These are phyloP conservation scores for Saccharomycopsis sp. DNA, from an alignment of 805 yeast species.

Conservation along the genomic window DNA sequence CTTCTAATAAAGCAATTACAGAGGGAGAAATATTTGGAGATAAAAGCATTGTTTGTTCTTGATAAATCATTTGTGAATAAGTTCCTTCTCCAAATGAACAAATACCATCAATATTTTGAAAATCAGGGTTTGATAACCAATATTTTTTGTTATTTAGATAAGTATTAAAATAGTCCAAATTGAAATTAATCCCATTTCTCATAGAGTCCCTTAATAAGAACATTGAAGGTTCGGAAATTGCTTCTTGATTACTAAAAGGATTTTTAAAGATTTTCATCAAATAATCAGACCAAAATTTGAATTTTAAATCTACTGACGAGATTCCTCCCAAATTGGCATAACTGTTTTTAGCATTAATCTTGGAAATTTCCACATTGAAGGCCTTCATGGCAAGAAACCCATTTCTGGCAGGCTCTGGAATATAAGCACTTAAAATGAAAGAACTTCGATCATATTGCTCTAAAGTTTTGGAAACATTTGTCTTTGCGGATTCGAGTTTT, in stretches of 20 bases:
- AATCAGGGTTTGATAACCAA: conserved; percentile 37
- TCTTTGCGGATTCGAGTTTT: conserved; percentile 12
- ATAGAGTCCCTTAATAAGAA: conserved; percentile 45
- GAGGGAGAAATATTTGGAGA: conserved; percentile 50
- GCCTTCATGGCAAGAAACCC: conserved; percentile 55
- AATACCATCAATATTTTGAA: conserved; percentile 42
- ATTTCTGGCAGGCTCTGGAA: conserved; percentile 55
- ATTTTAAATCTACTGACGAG: conserved; percentile 33
- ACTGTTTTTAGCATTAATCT: conserved; percentile 32
- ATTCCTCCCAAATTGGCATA: conserved; percentile 19
- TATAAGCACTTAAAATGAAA: conserved; percentile 52
- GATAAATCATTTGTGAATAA: conserved; percentile 61
- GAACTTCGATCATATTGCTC: conserved; percentile 51
- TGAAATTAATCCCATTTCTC: conserved; percentile 38
- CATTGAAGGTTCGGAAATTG: conserved; percentile 54
- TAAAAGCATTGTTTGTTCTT: conserved; percentile 48
- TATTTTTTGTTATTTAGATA: conserved; percentile 48
- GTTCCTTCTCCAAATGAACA: conserved; percentile 77
- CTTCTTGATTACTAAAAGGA: conserved; percentile 25
- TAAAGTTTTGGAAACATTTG: conserved; percentile 21
- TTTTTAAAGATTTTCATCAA: conserved; percentile 35
- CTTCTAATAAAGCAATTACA: conserved; percentile 36
- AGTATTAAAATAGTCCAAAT: conserved; percentile 44
- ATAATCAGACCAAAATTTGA: conserved; percentile 67
- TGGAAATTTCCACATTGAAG: conserved; percentile 53